A percentile compares a stretch with the other conserved stretches of the same genome.
phyloP scores from a whole-genome alignment of 169 alveolate species.

The Eimeria falciformis region DNA sequence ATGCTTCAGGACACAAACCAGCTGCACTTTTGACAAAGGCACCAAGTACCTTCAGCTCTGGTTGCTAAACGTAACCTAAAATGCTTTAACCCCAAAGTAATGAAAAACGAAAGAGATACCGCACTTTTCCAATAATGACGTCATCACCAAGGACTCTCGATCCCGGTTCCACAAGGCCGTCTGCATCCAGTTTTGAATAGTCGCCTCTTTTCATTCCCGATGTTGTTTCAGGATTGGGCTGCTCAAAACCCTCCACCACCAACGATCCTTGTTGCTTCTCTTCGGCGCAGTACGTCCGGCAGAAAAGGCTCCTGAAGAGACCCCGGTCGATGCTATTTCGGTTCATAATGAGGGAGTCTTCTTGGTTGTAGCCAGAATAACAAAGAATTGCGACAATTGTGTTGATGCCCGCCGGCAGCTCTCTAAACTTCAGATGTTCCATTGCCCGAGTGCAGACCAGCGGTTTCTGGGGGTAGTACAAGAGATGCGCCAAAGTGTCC shows the following conservation, averaged over 20 bases:
- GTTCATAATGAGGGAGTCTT: slow-evolving; percentile 98
- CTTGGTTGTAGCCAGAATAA: slow-evolving; percentile 99
- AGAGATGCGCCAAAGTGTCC: slow-evolving; percentile 98
- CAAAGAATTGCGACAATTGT: slow-evolving; percentile 98
- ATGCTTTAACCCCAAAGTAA: too few relatives aligned
- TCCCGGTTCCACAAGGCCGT: slow-evolving; percentile 99
- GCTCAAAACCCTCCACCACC: slow-evolving; percentile 93
- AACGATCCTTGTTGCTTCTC: slow-evolving; percentile 94
- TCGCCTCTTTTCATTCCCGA: slow-evolving; percentile 81
- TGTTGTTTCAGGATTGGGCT: slow-evolving; percentile 80
- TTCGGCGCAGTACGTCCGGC: slow-evolving; percentile 96
- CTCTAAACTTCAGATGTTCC: slow-evolving; percentile 98
- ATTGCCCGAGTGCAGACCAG: slow-evolving; percentile 98
- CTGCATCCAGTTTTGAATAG: slow-evolving; percentile 97
- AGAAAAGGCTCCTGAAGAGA: slow-evolving; percentile 98
- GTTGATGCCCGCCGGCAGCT: slow-evolving; percentile 99
- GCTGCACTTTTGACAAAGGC: too few relatives aligned
- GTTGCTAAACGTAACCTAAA: too few relatives aligned
- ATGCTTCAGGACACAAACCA: too few relatives aligned
- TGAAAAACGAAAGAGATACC: not conserved
- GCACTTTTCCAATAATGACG: slow-evolving; percentile 97
- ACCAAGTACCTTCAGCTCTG: too few relatives aligned
- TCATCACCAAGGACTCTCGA: slow-evolving; percentile 98
- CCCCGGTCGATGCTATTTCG: slow-evolving; percentile 98
- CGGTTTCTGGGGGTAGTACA: slow-evolving; percentile 99